A percentile compares a stretch with the other conserved stretches of the same genome.
phyloP scores from a whole-genome alignment of 2,329 filamentous ascomycete species.

The Emydomyces testavorans region DNA sequence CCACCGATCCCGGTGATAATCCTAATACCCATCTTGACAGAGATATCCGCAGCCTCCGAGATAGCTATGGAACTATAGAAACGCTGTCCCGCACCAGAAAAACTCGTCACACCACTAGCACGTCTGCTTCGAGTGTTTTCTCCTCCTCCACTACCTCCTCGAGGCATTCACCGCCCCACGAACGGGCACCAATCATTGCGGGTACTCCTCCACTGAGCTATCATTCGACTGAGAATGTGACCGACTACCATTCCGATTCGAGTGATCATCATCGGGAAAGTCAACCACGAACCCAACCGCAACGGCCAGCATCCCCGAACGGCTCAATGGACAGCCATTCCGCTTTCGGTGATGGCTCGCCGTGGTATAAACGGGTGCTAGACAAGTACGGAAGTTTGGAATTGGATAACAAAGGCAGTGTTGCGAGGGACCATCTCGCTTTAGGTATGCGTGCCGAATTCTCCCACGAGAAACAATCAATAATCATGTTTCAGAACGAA shows the following conservation, averaged over 20 bases:
- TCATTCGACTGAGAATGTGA: constrained; percentile 23
- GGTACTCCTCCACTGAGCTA: constrained; percentile 22
- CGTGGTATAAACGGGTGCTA: constrained; percentile 39
- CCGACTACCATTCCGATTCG: background rate
- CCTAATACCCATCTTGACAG: background rate
- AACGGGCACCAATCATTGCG: constrained; percentile 9
- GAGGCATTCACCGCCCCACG: background rate
- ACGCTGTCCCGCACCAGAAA: background rate
- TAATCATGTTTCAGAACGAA: constrained; percentile 41
- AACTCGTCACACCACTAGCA: background rate
- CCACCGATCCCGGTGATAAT: background rate
- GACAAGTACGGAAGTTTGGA: constrained; percentile 53
- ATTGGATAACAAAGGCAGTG: constrained; percentile 55
- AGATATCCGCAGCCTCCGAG: background rate
- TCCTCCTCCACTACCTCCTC: constrained; percentile 6
- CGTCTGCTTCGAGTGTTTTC: constrained; percentile 7
- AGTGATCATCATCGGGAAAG: background rate
- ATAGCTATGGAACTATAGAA: constrained; percentile 1
- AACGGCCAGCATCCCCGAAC: constrained; percentile 1
- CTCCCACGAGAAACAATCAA: background rate
- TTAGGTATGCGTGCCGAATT: constrained; percentile 37
- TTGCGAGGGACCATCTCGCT: constrained; percentile 54
- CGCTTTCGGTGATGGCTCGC: constrained; percentile 6
- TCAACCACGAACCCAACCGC: background rate
- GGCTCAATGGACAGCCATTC: constrained; percentile 6